Evolutionary conservation across 495 filamentous ascomycete genomes (phyloP).

Genomic region (Daldinia bambusicola): DNA sequence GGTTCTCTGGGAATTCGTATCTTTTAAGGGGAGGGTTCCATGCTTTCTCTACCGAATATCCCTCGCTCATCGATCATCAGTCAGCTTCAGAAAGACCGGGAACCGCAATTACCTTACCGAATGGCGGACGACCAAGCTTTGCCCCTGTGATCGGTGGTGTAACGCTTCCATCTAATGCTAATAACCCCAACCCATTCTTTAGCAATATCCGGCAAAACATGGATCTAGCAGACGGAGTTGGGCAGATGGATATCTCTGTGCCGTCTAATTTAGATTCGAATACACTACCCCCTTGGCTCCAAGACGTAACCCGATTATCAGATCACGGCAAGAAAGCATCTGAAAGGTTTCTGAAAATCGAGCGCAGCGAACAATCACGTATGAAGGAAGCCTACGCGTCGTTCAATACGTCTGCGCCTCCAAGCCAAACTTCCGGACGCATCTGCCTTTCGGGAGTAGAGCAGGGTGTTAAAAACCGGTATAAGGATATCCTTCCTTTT

Average conservation of each 20-base stretch:
- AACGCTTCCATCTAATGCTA: conserved; percentile 74
- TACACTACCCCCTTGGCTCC: conserved; percentile 80
- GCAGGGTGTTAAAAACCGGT: conserved; percentile 92
- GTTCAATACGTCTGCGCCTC: conserved; percentile 53
- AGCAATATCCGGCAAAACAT: conserved; percentile 96
- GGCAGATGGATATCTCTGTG: conserved; percentile 81
- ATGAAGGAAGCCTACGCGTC: conserved; percentile 90
- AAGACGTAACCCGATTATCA: conserved; percentile 67
- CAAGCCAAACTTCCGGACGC: conserved; percentile 19
- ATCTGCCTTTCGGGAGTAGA: conserved; percentile 87
- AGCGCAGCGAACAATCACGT: conserved; percentile 83
- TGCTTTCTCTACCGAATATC: conserved; percentile 59
- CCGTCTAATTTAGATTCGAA: conserved; percentile 68
- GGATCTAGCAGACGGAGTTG: conserved; percentile 93
- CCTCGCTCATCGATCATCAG: conserved; percentile 60
- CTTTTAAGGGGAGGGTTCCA: conserved; percentile 73
- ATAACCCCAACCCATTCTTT: conserved; percentile 88
- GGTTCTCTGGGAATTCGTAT: conserved; percentile 76
- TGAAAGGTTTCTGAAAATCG: conserved; percentile 83
- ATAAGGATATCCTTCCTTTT: conserved; percentile 97
- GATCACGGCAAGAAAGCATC: conserved; percentile 84
- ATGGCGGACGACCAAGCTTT: conserved; percentile 56
- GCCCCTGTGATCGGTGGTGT: conserved; percentile 90
- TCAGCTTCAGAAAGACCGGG: conserved; percentile 52
- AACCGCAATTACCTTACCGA: conserved; percentile 55